phyloP scores from a whole-genome alignment of 1,139 yeast species.

The Protomyces inundatus region DNA sequence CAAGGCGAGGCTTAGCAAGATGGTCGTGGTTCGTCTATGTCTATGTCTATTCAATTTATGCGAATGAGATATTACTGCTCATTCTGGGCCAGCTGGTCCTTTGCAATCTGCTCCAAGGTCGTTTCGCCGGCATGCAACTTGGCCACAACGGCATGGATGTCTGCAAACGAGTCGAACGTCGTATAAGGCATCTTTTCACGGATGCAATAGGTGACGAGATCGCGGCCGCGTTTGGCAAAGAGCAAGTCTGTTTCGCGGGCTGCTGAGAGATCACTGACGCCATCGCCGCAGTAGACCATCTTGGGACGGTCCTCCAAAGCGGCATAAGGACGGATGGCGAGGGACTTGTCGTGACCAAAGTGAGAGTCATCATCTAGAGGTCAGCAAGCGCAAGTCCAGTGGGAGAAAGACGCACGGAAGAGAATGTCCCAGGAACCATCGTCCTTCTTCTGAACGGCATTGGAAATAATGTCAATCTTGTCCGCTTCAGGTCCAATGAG shows the following conservation, averaged over 20 bases:
- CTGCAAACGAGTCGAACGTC: slow-evolving; percentile 69
- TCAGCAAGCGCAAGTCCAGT: neutral
- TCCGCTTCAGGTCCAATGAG: slow-evolving; percentile 69
- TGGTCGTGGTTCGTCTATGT: neutral
- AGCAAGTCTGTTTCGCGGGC: slow-evolving; percentile 89
- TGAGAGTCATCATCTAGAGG: slow-evolving; percentile 59
- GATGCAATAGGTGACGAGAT: slow-evolving; percentile 76
- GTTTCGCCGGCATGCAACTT: slow-evolving; percentile 41
- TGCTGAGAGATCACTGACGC: slow-evolving; percentile 90
- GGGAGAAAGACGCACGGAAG: slow-evolving; percentile 42
- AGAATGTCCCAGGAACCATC: slow-evolving; percentile 73
- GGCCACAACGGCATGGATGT: slow-evolving; percentile 55
- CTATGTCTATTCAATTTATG: neutral
- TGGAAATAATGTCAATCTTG: slow-evolving; percentile 74
- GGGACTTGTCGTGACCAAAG: slow-evolving; percentile 92
- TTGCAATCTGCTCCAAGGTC: slow-evolving; percentile 43
- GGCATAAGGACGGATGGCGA: slow-evolving; percentile 61
- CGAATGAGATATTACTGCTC: neutral
- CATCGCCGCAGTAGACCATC: slow-evolving; percentile 92
- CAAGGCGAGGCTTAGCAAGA: neutral
- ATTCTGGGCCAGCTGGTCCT: slow-evolving; percentile 34
- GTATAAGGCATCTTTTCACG: slow-evolving; percentile 77
- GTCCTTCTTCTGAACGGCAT: slow-evolving; percentile 58
- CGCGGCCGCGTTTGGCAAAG: slow-evolving; percentile 90
- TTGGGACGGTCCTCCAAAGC: slow-evolving; percentile 43